Conservation (phyloP, 1,139 yeast genomes). For the Lodderomyces oxycetoniae region DNA sequence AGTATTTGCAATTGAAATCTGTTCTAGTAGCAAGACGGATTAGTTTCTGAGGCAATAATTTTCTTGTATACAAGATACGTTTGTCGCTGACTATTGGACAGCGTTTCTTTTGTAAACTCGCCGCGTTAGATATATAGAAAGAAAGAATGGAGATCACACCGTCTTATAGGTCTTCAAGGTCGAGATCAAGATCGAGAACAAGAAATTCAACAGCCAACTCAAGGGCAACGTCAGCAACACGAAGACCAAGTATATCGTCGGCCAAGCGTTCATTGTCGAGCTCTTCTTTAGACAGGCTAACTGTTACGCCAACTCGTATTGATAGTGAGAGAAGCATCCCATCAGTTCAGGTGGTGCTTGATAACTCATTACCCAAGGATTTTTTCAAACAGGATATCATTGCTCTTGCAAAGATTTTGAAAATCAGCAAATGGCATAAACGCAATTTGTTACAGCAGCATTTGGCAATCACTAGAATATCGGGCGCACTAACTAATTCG, state of each 20-base stretch:
- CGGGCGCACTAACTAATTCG: constrained; percentile 92
- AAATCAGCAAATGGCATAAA: constrained; percentile 74
- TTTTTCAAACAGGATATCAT: constrained; percentile 82
- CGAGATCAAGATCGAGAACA: constrained; percentile 37
- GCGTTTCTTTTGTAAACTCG: too few relatives aligned
- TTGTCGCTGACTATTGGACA: too few relatives aligned
- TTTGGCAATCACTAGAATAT: constrained; percentile 54
- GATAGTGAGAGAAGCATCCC: constrained; percentile 32
- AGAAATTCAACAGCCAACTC: constrained; percentile 33
- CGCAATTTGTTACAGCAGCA: constrained; percentile 40
- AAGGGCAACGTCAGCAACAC: constrained; percentile 32
- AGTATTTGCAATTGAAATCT: too few relatives aligned
- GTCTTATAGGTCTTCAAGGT: constrained; percentile 20
- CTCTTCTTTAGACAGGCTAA: constrained; percentile 23
- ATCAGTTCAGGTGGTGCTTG: constrained; percentile 45
- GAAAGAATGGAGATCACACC: constrained; percentile 29
- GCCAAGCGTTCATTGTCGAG: constrained; percentile 25
- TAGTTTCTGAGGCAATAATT: too few relatives aligned
- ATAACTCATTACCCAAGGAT: constrained; percentile 71
- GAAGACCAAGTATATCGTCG: constrained; percentile 32
- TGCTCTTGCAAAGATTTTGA: constrained; percentile 57
- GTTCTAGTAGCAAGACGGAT: too few relatives aligned
- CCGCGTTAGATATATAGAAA: too few relatives aligned
- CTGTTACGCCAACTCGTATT: constrained; percentile 26
- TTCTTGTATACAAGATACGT: too few relatives aligned